Evolutionary conservation across 257 asterid genomes (phyloP).

Genomic region (Solanum verrucosum): DNA sequence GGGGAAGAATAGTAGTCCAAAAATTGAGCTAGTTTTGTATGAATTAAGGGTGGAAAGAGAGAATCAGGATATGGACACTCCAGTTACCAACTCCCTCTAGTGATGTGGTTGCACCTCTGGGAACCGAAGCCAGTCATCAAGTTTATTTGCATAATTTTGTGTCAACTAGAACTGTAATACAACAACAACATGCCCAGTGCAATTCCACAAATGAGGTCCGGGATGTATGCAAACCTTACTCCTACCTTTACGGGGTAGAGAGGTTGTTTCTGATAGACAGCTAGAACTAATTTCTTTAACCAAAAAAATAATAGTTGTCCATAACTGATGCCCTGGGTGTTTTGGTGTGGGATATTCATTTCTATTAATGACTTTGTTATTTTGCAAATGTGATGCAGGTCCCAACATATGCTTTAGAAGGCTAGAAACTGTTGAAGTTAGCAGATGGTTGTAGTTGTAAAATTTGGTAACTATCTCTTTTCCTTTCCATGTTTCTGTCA

Average conservation of each 20-base stretch:
- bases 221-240: neutral
- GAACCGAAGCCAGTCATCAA: too few species aligned
- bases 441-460: neutral
- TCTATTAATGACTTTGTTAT: neutral
- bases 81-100: neutral
- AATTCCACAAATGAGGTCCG: neutral
- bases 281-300: neutral
- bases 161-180: neutral
- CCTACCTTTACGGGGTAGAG: neutral
- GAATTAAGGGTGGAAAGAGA: neutral
- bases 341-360: neutral
- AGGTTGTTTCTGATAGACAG: neutral
- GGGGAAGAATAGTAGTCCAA: neutral
- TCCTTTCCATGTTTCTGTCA: neutral
- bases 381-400: conserved; percentile 36
- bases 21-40: neutral
- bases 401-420: conserved; percentile 65
- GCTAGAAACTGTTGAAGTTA: conserved; percentile 24
- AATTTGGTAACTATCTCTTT: neutral
- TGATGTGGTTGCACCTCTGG: too few species aligned
- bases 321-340: neutral
- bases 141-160: neutral
- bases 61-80: neutral
- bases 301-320: neutral
- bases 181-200: neutral